Conservation (phyloP, 192 early-diverging fungal species). For the Rhizophagus prolifer region DNA sequence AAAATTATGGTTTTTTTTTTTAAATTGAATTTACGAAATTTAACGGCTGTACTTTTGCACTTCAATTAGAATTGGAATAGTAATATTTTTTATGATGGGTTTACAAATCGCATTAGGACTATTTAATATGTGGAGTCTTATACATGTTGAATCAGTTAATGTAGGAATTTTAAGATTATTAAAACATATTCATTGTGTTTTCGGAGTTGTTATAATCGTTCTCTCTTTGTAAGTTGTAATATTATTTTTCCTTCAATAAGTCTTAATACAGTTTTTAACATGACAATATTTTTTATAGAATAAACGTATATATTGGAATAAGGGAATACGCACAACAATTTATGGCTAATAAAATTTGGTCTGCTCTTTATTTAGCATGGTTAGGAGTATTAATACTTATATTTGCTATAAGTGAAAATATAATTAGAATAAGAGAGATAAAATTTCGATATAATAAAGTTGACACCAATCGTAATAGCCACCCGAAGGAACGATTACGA, state of each 20-base stretch:
- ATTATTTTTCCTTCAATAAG: too few relatives aligned
- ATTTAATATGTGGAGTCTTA: slow-evolving; percentile 5
- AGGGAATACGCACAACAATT: not conserved
- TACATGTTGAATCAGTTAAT: slow-evolving; percentile 24
- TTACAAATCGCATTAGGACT: slow-evolving; percentile 19
- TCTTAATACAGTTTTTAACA: not conserved
- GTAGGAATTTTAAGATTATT: slow-evolving; percentile 7
- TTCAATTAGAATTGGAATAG: slow-evolving; percentile 20
- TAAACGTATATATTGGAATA: not conserved
- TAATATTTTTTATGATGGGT: slow-evolving; percentile 4
- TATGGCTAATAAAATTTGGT: not conserved
- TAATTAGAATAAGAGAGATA: not conserved
- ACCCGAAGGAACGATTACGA: not conserved
- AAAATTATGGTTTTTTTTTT: too few relatives aligned
- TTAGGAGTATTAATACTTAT: not conserved
- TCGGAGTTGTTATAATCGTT: slow-evolving; percentile 5
- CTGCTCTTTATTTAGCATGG: not conserved
- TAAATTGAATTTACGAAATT: not conserved
- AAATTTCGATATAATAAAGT: not conserved
- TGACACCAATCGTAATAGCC: not conserved
- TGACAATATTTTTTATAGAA: not conserved
- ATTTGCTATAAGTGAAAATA: not conserved
- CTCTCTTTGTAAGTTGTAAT: slow-evolving; percentile 11
- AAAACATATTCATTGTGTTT: slow-evolving; percentile 10
- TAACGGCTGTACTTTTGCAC: too few relatives aligned